Base-by-base conservation (phyloP, 345 rosid genomes). In the Raphanus raphanistrum region DNA sequence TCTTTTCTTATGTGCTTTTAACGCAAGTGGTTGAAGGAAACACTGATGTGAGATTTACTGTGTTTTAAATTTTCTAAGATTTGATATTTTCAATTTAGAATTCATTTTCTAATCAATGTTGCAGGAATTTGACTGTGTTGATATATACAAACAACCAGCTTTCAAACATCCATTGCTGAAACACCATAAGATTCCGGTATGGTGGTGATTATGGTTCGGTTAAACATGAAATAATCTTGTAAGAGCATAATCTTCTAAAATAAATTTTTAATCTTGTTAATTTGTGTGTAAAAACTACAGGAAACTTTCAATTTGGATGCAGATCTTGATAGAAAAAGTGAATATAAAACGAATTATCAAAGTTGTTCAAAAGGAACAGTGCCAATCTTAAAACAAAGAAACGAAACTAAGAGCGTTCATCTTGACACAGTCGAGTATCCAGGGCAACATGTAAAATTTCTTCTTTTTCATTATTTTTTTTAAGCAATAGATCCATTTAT, bases 101-200 rank as follows among this genome's bases (percentile, higher is more conserved):
- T 29, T 17, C 3, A 0, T 17, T 69, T n/a, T 72, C 0, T 16
- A 8, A 5, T 28, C 25, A 74, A 11, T 35, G 57, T n/a, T 3
- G 12, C 31, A 66, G 17, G 74, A 76, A 8, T 76, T 76, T 25
- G 58, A 52, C 33, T 76, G 75, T 43, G 45, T 76, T 33, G 58
- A 76, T 43, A 76, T 76, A 60, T 61, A 62, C 43, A 69, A 70
- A 70, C 80, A 76, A 62, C 80, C 80, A 0, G 80, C 80, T 48
- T 70, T 76, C 2, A 29, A 63, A 60, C 70, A 76, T 35, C 57
- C 70, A 31, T 0, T 62, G 8, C 11, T 76, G n/a, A 76, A 76
- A 61, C 6, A 76, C 28, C 80, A 76, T 38, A 76, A 61, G 4
- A 70, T 76, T 61, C 75, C 62, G 58, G 80, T 76, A 50, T 36